These are phyloP conservation scores for Venustampulla echinocandica DNA, from an alignment of 495 filamentous ascomycete species.

Conservation along the genomic window DNA sequence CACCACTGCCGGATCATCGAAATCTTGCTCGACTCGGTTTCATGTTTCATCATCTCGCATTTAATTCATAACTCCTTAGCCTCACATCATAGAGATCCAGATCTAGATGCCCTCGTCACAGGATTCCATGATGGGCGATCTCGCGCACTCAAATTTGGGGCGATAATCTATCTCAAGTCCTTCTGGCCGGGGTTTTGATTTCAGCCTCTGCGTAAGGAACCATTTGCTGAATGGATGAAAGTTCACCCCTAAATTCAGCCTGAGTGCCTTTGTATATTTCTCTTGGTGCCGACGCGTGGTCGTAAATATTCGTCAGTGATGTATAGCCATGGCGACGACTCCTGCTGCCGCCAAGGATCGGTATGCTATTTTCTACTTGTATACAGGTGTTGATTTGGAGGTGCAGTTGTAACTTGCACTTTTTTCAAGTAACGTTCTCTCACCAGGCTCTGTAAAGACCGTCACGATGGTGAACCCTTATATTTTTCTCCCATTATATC, in stretches of 20 bases:
- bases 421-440: no score
- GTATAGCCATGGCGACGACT: background rate
- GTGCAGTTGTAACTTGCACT: background rate
- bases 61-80: no score
- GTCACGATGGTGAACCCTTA: slow-evolving; percentile 11
- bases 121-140: no score
- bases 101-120: no score
- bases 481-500: slow-evolving; percentile 14
- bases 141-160: no score
- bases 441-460: no score
- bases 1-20: no score
- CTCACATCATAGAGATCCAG: no score
- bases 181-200: background rate
- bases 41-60: no score
- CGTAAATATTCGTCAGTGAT: background rate
- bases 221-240: slow-evolving; percentile 1
- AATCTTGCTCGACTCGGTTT: no score
- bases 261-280: background rate
- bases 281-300: background rate
- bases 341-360: background rate
- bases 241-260: background rate
- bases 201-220: background rate
- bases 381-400: background rate
- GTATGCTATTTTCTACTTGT: background rate
- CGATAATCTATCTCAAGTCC: background rate